Percentiles rank a stretch among this genome's conserved stretches.
phyloP scores from a whole-genome alignment of 331 rosid genomes.

The Stylosanthes scabra region DNA sequence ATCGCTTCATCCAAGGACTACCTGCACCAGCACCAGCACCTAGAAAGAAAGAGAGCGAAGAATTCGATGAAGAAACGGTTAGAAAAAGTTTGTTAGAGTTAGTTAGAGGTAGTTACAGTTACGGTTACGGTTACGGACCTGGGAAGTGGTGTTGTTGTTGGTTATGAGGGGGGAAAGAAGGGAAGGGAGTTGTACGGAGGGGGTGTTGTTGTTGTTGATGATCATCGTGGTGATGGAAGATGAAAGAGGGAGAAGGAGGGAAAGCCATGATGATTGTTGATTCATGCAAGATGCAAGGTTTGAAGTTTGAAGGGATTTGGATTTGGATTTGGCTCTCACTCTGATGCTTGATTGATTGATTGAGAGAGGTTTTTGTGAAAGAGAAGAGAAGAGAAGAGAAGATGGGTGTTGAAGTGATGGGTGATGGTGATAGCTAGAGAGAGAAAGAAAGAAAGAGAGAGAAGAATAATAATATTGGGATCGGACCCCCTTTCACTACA shows the following conservation, averaged over 20 bases:
- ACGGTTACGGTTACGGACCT: no score
- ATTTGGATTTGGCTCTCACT: conserved; percentile 70
- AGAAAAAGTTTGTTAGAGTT: no score
- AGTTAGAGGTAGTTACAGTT: no score
- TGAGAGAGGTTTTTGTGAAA: conserved; percentile 71
- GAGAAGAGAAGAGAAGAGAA: conserved; percentile 42
- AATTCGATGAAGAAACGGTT: no score
- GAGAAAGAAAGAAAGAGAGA: no score
- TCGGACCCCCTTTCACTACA: no score
- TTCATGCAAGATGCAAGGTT: conserved; percentile 23
- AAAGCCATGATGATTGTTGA: conserved; percentile 58
- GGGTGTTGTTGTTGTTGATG: conserved; percentile 39
- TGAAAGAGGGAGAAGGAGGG: conserved; percentile 76
- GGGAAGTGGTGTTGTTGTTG: no score
- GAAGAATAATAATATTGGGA: no score
- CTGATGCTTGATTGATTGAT: conserved; percentile 75
- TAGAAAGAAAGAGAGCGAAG: no score
- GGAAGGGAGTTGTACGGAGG: conserved; percentile 48
- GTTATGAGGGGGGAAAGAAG: conserved; percentile 57
- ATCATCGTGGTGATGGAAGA: conserved; percentile 61
- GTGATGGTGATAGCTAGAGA: no score
- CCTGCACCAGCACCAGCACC: conserved; percentile 43
- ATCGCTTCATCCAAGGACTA: conserved; percentile 69
- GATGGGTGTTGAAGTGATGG: no score
- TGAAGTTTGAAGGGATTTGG: not conserved